These are phyloP conservation scores for Lactarius deliciosus DNA, from an alignment of 768 basidiomycete species.

Conservation along the genomic window DNA sequence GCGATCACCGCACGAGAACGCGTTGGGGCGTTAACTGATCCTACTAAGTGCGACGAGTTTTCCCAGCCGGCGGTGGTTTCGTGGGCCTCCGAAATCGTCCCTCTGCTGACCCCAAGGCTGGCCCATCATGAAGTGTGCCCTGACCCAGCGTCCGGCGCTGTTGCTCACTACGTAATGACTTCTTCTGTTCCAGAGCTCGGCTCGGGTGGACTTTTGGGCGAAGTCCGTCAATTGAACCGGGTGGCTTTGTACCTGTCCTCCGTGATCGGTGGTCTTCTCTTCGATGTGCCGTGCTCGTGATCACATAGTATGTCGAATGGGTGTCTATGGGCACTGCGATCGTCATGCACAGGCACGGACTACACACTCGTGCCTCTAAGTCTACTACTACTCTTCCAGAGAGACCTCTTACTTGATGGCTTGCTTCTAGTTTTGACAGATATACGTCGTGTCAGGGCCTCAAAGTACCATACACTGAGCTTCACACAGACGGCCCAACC, in stretches of 20 bases:
- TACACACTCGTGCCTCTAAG: not conserved
- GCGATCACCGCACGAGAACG: too few relatives aligned
- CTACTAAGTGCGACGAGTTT: too few relatives aligned
- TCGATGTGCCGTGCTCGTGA: not conserved
- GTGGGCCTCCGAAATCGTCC: not conserved
- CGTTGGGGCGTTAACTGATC: too few relatives aligned
- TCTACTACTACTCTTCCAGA: not conserved
- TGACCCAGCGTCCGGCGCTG: not conserved
- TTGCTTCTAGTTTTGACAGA: not conserved
- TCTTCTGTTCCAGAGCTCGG: not conserved
- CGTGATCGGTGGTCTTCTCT: not conserved
- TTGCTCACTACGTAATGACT: not conserved
- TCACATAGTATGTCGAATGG: not conserved
- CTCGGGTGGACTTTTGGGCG: not conserved
- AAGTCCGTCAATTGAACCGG: not conserved
- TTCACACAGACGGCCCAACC: too few relatives aligned
- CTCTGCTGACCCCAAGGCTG: not conserved
- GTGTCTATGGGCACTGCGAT: not conserved
- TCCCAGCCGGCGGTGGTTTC: not conserved
- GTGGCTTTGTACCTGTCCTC: not conserved
- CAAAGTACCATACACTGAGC: too few relatives aligned
- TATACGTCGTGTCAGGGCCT: not conserved
- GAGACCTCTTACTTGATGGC: not conserved
- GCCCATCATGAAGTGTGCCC: not conserved
- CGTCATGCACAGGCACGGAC: not conserved